A percentile compares a stretch with the other conserved stretches of the same genome.
phyloP scores from a whole-genome alignment of 1,284 basidiomycete species.

The Coniferiporia sulphurascens region DNA sequence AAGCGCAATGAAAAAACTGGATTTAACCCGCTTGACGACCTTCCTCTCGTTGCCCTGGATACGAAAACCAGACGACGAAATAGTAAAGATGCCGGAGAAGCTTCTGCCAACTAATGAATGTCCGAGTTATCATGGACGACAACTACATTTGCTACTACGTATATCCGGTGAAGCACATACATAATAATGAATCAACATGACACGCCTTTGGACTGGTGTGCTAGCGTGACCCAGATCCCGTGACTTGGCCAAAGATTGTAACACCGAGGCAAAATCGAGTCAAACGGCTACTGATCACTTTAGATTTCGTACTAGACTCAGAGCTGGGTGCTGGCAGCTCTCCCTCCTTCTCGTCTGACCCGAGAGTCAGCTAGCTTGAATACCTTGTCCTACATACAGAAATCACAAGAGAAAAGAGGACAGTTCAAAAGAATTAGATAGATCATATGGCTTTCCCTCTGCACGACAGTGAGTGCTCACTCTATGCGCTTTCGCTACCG shows the following conservation, averaged over 20 bases:
- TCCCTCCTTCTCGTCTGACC: not conserved
- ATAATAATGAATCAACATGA: too few relatives aligned
- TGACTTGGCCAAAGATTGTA: not conserved
- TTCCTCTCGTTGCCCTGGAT: too few relatives aligned
- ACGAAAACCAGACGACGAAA: too few relatives aligned
- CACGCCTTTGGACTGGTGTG: too few relatives aligned
- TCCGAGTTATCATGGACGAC: too few relatives aligned
- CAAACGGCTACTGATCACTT: not conserved
- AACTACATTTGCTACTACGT: too few relatives aligned
- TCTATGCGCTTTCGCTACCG: slow-evolving; percentile 12
- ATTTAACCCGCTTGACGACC: too few relatives aligned
- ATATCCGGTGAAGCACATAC: too few relatives aligned
- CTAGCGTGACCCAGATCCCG: not conserved
- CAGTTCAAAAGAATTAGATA: not conserved
- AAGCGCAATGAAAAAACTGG: too few relatives aligned
- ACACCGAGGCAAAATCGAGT: not conserved
- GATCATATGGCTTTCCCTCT: slow-evolving; percentile 58
- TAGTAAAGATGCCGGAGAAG: too few relatives aligned
- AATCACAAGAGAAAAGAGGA: not conserved
- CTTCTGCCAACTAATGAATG: too few relatives aligned
- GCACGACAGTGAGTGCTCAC: slow-evolving; percentile 60
- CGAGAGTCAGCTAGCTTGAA: not conserved
- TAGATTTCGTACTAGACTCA: not conserved
- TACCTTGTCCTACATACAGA: not conserved
- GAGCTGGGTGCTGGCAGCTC: not conserved